A percentile compares a stretch with the other conserved stretches of the same genome.
Conservation (phyloP, 139 green algal genomes). For the Chlamydomonas sphaeroides region DNA sequence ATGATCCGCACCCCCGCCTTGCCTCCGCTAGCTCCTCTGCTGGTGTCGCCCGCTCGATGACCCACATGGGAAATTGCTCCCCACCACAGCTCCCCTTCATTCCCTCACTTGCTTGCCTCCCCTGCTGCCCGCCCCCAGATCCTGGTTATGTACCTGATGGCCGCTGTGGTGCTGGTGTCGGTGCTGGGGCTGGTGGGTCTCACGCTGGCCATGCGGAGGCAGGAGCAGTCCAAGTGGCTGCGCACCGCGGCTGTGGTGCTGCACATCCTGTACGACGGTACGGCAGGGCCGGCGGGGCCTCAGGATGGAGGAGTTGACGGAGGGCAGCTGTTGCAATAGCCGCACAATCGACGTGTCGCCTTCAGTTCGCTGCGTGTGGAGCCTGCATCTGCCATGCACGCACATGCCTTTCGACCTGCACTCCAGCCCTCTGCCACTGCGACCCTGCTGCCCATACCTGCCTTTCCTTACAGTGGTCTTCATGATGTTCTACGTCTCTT, state of each 20-base stretch:
- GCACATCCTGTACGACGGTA: conserved; percentile 24
- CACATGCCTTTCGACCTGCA: too few relatives aligned
- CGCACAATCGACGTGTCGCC: too few relatives aligned
- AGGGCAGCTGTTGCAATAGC: not conserved
- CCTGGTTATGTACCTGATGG: conserved; percentile 40
- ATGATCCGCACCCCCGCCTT: too few relatives aligned
- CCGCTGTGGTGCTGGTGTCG: not conserved
- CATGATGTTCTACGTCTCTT: conserved; percentile 17
- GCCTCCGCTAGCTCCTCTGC: too few relatives aligned
- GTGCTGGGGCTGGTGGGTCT: conserved; percentile 17
- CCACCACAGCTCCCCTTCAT: too few relatives aligned
- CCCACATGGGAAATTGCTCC: not conserved
- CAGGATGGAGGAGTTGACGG: not conserved
- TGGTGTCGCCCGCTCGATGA: too few relatives aligned
- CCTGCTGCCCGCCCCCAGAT: not conserved
- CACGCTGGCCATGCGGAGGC: conserved; percentile 14
- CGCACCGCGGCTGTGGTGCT: not conserved
- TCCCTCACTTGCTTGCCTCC: not conserved
- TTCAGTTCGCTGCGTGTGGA: too few relatives aligned
- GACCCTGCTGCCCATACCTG: too few relatives aligned
- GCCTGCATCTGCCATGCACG: too few relatives aligned
- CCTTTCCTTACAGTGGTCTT: not conserved
- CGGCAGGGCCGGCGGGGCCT: conserved; percentile 2
- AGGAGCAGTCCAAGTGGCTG: conserved; percentile 37
- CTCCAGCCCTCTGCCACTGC: too few relatives aligned